These are phyloP conservation scores for Polymyxa betae DNA, from an alignment of 208 protist species.

Conservation along the genomic window DNA sequence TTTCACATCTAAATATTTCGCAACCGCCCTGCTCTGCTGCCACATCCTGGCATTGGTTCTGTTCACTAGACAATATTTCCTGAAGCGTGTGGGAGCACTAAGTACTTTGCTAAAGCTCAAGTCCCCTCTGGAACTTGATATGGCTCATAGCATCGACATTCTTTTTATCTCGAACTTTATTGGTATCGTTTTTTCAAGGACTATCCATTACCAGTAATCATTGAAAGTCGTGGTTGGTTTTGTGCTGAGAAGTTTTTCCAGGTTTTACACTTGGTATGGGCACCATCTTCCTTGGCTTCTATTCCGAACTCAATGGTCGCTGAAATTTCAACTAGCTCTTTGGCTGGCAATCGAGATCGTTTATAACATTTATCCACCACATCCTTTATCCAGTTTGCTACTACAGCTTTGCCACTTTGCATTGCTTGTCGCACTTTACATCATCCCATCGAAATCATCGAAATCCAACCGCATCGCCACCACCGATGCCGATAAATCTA, in stretches of 20 bases:
- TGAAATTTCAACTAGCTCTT: background rate
- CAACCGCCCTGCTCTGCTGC: background rate
- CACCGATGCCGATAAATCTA: background rate
- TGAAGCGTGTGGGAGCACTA: background rate
- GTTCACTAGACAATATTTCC: background rate
- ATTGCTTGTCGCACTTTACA: conserved; percentile 10
- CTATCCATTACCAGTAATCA: conserved; percentile 86
- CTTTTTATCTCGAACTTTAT: conserved; percentile 86
- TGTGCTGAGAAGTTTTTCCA: background rate
- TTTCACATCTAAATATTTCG: conserved; percentile 23
- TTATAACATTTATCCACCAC: conserved; percentile 28
- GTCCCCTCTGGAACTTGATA: background rate
- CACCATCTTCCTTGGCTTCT: conserved; percentile 80
- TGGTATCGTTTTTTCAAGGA: conserved; percentile 81
- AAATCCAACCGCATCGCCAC: background rate
- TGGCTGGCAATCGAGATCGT: conserved; percentile 47
- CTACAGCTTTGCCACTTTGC: background rate
- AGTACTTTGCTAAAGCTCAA: background rate
- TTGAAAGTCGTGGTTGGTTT: background rate
- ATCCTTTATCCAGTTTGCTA: background rate
- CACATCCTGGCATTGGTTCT: background rate
- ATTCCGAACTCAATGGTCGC: conserved; percentile 68
- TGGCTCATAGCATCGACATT: background rate
- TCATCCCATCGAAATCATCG: background rate
- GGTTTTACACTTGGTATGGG: conserved; percentile 85